Evolutionary conservation across 2,329 filamentous ascomycete species (phyloP), one percentile per base, ranked within the genome.

Genomic region (Fonsecaea monophora): DNA sequence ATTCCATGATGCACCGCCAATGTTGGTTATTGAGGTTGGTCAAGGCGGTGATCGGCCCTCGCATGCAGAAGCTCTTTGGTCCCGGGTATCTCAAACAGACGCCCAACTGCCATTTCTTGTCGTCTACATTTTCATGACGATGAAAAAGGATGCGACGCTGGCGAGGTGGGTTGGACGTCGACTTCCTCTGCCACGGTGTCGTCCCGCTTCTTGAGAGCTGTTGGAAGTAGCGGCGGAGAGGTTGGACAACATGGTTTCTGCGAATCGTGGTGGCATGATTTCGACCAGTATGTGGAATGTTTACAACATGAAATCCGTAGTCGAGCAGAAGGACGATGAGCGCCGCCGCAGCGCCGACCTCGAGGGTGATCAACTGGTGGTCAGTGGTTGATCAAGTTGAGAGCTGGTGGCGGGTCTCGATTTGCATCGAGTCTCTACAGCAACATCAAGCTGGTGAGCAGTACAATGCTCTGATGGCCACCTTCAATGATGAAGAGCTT

Each of bases 21-120:
- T 62, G 81, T 84, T 30, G 83, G 34, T 30, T 60, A 32, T 34
- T 60, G 57, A 7, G 57, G 40, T 30, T 12, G 18, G n/a, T 59
- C 56, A 59, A 59, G 30, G 30, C 3, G 2, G 30, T 3, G 30
- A 32, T 32, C 30, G 30, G 4, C 4, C 30, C 30, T 32, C 30
- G 30, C 30, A 32, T 32, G 30, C 30, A 32, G 30, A 6, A 32
- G 30, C 30, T 32, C 30, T 32, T 32, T 32, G 30, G 30, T 32
- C 4, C 4, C 30, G 30, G 30, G 30, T 32, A 32, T 32, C 30
- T 6, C 4, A 32, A 5, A 32, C 30, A 32, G 30, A 32, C 4
- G 3, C 12, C 10, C 74, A 82, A 66, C 73, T 83, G 4, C 79
- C 81, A 0, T 81, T 75, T 32, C 53, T 82, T 0, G 77, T 82